Evolutionary conservation across 768 basidiomycete species (phyloP), one percentile per base, ranked within the genome.

Genomic region (Auriscalpium orientale): DNA sequence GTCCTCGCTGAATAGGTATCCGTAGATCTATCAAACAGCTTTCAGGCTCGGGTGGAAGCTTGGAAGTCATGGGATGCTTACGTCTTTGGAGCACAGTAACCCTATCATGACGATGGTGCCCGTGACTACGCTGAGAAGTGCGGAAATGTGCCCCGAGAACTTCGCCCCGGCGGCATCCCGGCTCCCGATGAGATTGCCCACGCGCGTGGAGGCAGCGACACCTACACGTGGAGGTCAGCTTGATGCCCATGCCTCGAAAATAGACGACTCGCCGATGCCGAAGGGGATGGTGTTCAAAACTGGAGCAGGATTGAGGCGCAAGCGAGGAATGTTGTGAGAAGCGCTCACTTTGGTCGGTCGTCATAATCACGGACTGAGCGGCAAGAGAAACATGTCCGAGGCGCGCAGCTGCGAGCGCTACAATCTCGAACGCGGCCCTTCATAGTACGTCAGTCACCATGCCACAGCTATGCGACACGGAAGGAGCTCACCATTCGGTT

Each of bases 391-490:
- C 66, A n/a, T 76, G 65, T 8, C 87, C 88, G 4, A 91, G 73
- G 18, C 81, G 76, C 4, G 87, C 89, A 3, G 89, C 89, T 16
- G 85, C 84, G 21, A 91, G 71, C 4, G 89, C 86, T 11, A 90
- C 88, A 40, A 90, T 87, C 65, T 91, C 89, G 60, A 90, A 91
- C 0, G 87, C 85, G 46, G 84, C 84, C 87, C 87, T 88, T n/a
- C n/a, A 53, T 21, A 56, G 22, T 11, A 37, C 12, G 6, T 36
- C 13, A 49, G 4, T 28, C 4, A 5, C 28, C 28, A 28, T 28
- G 28, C 28, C 28, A 12, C 2, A 18, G 15, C 36, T 34, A 33
- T 22, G 53, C 36, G 40, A 20, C 2, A 12, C 2, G 15, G 13
- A 21, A 40, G 22, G 40, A 35, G 2, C 33, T 16, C 64, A 87